Conservation (phyloP, 2,329 filamentous ascomycete species). For the Colletotrichum tropicale region DNA sequence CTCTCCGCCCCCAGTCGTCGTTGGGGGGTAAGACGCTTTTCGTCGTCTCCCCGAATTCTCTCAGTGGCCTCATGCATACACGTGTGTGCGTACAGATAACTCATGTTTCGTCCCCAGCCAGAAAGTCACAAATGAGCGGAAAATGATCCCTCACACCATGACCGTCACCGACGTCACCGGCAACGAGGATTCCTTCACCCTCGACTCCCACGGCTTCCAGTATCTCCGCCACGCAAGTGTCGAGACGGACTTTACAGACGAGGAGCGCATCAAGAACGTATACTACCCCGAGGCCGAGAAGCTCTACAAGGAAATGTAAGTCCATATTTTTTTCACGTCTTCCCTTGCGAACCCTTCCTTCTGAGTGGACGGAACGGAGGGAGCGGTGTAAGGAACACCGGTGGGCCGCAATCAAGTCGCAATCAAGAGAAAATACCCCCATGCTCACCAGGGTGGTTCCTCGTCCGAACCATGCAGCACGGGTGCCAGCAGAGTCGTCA, state of each 20-base stretch:
- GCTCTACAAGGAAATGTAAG: constrained; percentile 23
- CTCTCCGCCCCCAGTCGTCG: constrained; percentile 21
- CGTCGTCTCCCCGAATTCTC: neutral
- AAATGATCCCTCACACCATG: constrained; percentile 61
- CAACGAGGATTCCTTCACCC: constrained; percentile 69
- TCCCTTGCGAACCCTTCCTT: neutral
- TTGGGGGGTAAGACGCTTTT: constrained; percentile 20
- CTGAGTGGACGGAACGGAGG: neutral
- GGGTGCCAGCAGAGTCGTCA: constrained; percentile 28
- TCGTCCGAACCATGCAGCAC: constrained; percentile 24
- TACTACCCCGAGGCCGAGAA: constrained; percentile 28
- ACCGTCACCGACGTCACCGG: constrained; percentile 61
- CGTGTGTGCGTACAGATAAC: neutral
- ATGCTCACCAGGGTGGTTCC: constrained; percentile 6
- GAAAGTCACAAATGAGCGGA: constrained; percentile 71
- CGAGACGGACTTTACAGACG: constrained; percentile 60
- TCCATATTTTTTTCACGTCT: neutral
- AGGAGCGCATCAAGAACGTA: constrained; percentile 52
- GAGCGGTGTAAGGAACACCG: constrained; percentile 9
- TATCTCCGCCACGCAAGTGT: constrained; percentile 53
- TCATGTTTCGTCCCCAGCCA: constrained; percentile 11
- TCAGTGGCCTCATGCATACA: neutral
- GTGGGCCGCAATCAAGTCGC: constrained; percentile 11
- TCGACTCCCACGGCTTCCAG: constrained; percentile 61
- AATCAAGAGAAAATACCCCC: neutral